Evolutionary conservation across 1,139 yeast genomes (phyloP).

Genomic region (Suhomyces guaymorum): DNA sequence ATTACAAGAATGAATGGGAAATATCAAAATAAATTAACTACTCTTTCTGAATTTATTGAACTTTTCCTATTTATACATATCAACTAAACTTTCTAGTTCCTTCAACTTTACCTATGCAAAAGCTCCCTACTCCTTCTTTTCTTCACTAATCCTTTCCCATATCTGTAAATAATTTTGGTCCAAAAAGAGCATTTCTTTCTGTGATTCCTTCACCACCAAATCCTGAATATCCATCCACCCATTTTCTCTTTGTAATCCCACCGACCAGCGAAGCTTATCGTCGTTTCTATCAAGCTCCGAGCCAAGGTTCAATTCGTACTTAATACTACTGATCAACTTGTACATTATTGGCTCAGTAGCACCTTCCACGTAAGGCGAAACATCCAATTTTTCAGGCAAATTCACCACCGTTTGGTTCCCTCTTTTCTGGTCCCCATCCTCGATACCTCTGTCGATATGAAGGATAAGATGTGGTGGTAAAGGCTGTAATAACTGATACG

Average conservation of each 20-base stretch:
- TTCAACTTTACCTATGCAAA: no score
- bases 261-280: constrained; percentile 47
- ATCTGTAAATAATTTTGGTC: constrained; percentile 66
- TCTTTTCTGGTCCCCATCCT: constrained; percentile 23
- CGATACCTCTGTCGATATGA: constrained; percentile 54
- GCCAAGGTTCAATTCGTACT: constrained; percentile 39
- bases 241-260: constrained; percentile 45
- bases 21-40: no score
- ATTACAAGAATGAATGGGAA: no score
- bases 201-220: constrained; percentile 45
- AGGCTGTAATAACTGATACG: constrained; percentile 39
- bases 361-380: constrained; percentile 32
- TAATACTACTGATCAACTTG: constrained; percentile 51
- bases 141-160: constrained; percentile 58
- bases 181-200: constrained; percentile 61
- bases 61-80: no score
- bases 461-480: constrained; percentile 58
- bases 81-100: no score
- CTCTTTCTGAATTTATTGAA: no score
- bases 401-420: constrained; percentile 67
- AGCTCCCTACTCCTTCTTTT: no score
- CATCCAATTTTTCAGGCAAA: constrained; percentile 50
- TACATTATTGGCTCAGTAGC: constrained; percentile 31
- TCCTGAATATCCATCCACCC: constrained; percentile 63
- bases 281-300: constrained; percentile 25